phyloP scores from a whole-genome alignment of 2,329 filamentous ascomycete genomes.

The Ambrosiella beaveri region DNA sequence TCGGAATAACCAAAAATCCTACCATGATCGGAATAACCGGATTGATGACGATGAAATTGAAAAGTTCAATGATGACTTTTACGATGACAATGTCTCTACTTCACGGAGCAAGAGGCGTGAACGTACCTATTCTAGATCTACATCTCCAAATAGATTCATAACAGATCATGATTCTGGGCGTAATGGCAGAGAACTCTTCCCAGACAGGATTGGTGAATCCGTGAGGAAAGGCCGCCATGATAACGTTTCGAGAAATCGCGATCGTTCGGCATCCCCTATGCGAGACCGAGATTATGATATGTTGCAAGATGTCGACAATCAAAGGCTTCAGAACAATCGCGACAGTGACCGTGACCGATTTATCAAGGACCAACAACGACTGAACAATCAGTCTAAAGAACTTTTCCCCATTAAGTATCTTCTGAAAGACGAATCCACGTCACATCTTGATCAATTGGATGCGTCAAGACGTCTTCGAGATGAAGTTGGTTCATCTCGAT shows the following conservation, averaged over 20 bases:
- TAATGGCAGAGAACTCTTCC: constrained; percentile 47
- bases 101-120: constrained; percentile 20
- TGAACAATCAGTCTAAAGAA: constrained; percentile 21
- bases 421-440: constrained; percentile 10
- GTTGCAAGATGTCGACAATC: not conserved
- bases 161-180: constrained; percentile 19
- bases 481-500: not conserved
- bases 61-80: constrained; percentile 60
- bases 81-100: constrained; percentile 46
- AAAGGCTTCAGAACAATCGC: constrained; percentile 16
- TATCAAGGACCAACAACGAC: constrained; percentile 20
- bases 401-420: constrained; percentile 21
- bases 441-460: constrained; percentile 9
- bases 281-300: constrained; percentile 22
- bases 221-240: constrained; percentile 22
- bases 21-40: constrained; percentile 19
- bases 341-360: constrained; percentile 21
- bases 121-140: constrained; percentile 18
- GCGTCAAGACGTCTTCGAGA: not conserved
- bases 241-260: not conserved
- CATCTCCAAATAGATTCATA: not conserved
- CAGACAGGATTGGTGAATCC: constrained; percentile 20
- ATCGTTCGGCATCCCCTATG: constrained; percentile 31
- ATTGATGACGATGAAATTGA: constrained; percentile 32
- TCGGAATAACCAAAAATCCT: constrained; percentile 22